Percentiles rank a stretch among this genome's conserved stretches.
Evolutionary conservation across 2,329 filamentous ascomycete genomes (phyloP).

Genomic region (Pyrenophora graminea): DNA sequence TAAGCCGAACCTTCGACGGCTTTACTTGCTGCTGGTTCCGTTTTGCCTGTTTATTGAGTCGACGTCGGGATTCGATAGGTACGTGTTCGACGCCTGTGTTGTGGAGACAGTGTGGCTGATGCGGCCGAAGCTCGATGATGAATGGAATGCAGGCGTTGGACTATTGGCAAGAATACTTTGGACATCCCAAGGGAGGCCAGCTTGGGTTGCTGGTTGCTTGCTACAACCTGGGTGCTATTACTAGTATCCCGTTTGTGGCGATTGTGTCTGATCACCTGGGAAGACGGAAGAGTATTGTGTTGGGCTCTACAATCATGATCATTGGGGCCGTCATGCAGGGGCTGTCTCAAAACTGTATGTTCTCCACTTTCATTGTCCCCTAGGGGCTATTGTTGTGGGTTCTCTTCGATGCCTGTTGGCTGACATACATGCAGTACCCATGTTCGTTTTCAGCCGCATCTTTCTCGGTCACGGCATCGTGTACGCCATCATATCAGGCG

Average conservation of each 20-base stretch:
- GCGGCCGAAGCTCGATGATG: conserved; percentile 43
- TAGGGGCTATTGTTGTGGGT: neutral
- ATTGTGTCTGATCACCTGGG: conserved; percentile 61
- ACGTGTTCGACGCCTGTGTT: neutral
- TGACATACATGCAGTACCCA: conserved; percentile 28
- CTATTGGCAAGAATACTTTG: conserved; percentile 55
- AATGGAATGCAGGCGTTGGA: conserved; percentile 38
- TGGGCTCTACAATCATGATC: conserved; percentile 60
- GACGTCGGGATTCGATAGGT: conserved; percentile 63
- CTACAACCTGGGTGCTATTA: conserved; percentile 64
- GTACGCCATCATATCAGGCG: conserved; percentile 66
- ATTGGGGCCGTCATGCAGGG: conserved; percentile 62
- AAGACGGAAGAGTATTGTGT: conserved; percentile 61
- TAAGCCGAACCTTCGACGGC: conserved; percentile 61
- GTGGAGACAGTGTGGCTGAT: neutral
- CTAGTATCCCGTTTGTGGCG: conserved; percentile 62
- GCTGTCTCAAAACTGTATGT: conserved; percentile 49
- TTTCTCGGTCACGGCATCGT: conserved; percentile 71
- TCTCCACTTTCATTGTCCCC: too few species aligned
- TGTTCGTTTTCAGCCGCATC: conserved; percentile 65
- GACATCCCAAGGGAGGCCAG: conserved; percentile 51
- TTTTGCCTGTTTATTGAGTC: conserved; percentile 67
- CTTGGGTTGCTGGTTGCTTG: conserved; percentile 62
- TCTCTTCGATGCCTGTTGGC: neutral
- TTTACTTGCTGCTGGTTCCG: conserved; percentile 64